phyloP scores from a whole-genome alignment of 305 asterid species.

The Fraxinus sp. region DNA sequence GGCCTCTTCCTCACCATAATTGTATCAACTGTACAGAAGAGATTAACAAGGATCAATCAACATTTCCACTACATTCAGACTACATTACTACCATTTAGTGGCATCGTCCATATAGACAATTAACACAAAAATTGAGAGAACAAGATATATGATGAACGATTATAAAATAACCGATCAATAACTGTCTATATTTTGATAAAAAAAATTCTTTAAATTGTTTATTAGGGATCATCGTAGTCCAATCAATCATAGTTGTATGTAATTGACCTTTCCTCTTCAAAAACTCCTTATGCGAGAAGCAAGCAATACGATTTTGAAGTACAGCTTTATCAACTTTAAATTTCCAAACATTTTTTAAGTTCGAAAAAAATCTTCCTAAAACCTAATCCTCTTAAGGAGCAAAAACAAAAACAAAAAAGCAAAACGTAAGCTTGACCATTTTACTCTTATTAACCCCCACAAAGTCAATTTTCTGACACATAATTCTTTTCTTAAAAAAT shows the following conservation, averaged over 20 bases:
- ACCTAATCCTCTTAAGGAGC: neutral
- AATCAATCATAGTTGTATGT: neutral
- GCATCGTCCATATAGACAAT: neutral
- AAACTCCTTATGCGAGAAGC: neutral
- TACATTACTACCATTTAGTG: neutral
- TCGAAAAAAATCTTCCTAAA: neutral
- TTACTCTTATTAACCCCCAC: neutral
- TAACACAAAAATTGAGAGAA: neutral
- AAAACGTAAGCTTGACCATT: neutral
- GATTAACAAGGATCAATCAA: neutral
- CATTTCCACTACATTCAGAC: neutral
- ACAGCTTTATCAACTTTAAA: neutral
- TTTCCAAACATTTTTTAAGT: neutral
- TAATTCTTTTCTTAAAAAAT: neutral
- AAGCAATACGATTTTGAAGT: neutral
- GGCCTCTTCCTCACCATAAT: slow-evolving; percentile 75
- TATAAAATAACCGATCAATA: neutral
- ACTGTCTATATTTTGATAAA: neutral
- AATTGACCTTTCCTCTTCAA: neutral
- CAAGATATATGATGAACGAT: neutral
- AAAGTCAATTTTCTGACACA: neutral
- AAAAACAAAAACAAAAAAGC: neutral
- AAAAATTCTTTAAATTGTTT: neutral
- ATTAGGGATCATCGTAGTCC: neutral
- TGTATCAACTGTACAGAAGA: slow-evolving; percentile 31